These are phyloP conservation scores for Exophiala sp. DNA, from an alignment of 2,329 filamentous ascomycete species.

Conservation along the genomic window DNA sequence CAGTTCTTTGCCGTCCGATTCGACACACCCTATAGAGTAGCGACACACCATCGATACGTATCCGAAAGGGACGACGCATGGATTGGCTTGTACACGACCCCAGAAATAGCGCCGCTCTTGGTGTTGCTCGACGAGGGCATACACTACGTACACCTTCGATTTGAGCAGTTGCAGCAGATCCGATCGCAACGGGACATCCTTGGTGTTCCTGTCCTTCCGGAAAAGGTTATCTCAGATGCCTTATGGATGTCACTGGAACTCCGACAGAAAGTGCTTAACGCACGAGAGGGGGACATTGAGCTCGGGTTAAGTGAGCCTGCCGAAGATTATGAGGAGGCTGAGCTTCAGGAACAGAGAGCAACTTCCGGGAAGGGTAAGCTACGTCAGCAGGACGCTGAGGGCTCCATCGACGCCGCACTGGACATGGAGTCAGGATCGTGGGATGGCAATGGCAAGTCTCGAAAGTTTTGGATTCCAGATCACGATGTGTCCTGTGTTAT, in stretches of 20 bases:
- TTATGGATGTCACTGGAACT: slow-evolving; percentile 55
- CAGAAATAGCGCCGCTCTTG: slow-evolving; percentile 51
- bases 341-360: slow-evolving; percentile 9
- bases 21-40: slow-evolving; percentile 48
- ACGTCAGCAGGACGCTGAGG: slow-evolving; percentile 29
- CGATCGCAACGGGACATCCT: slow-evolving; percentile 47
- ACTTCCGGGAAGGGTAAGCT: slow-evolving; percentile 42
- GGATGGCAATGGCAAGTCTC: slow-evolving; percentile 49
- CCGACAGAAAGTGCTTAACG: slow-evolving; percentile 50
- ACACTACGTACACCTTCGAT: slow-evolving; percentile 55
- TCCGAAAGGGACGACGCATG: slow-evolving; percentile 45
- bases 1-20: slow-evolving; percentile 49
- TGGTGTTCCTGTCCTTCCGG: slow-evolving; percentile 50
- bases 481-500: slow-evolving; percentile 53
- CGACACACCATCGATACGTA: slow-evolving; percentile 31
- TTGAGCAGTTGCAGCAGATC: slow-evolving; percentile 54
- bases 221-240: slow-evolving; percentile 51
- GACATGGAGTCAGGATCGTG: slow-evolving; percentile 46
- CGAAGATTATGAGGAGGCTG: slow-evolving; percentile 26
- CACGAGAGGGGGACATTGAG: slow-evolving; percentile 47
- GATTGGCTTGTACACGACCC: slow-evolving; percentile 48
- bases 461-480: slow-evolving; percentile 54
- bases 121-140: slow-evolving; percentile 55
- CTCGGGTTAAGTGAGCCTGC: slow-evolving; percentile 46
- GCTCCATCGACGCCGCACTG: slow-evolving; percentile 29